These are phyloP conservation scores for Hyaloscypha finlandica DNA, from an alignment of 495 filamentous ascomycete species.

Conservation along the genomic window DNA sequence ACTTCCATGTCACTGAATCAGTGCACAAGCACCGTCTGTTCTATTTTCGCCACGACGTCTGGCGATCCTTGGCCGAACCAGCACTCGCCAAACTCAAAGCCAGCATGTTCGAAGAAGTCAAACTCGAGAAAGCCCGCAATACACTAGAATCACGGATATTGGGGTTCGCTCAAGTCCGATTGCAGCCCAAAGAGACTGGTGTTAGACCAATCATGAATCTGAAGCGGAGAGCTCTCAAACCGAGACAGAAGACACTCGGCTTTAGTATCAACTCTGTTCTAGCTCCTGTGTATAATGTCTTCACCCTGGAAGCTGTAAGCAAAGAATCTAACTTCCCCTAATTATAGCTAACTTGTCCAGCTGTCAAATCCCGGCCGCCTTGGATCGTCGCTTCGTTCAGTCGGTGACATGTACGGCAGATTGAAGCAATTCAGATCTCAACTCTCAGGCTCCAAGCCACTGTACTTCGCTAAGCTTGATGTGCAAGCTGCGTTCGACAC, in stretches of 20 bases:
- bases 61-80: slow-evolving; percentile 74
- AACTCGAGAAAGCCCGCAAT: slow-evolving; percentile 52
- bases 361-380: slow-evolving; percentile 58
- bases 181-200: slow-evolving; percentile 69
- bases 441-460: slow-evolving; percentile 24
- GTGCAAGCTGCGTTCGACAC: slow-evolving; percentile 93
- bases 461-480: slow-evolving; percentile 92
- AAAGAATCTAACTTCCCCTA: not conserved
- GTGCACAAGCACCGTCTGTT: slow-evolving; percentile 79
- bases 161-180: slow-evolving; percentile 76
- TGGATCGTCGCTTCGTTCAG: slow-evolving; percentile 76
- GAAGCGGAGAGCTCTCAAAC: slow-evolving; percentile 58
- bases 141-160: slow-evolving; percentile 63
- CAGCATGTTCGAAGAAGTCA: slow-evolving; percentile 81
- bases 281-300: slow-evolving; percentile 70
- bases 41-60: slow-evolving; percentile 93
- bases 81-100: slow-evolving; percentile 67
- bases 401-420: slow-evolving; percentile 77
- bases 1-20: slow-evolving; percentile 95
- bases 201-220: slow-evolving; percentile 88
- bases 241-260: slow-evolving; percentile 58
- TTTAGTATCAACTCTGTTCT: slow-evolving; percentile 82
- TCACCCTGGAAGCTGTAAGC: slow-evolving; percentile 74
- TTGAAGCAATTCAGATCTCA: slow-evolving; percentile 66
- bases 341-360: slow-evolving; percentile 35